phyloP scores from a whole-genome alignment of 768 basidiomycete genomes.

The Neoboletus magnificus region DNA sequence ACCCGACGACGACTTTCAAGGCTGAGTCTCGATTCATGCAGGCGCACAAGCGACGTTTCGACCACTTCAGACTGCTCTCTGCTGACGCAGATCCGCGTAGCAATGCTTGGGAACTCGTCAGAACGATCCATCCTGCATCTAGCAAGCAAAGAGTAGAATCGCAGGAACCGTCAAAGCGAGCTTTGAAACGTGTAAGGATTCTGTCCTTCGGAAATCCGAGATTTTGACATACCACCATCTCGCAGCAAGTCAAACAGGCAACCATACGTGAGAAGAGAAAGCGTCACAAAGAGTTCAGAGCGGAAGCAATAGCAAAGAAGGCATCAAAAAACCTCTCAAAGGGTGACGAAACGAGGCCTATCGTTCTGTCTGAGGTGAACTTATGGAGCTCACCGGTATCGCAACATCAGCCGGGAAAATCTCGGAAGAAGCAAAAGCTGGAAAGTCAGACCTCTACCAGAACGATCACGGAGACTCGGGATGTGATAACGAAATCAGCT shows the following conservation, averaged over 20 bases:
- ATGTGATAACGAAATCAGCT: background rate
- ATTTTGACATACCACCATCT: background rate
- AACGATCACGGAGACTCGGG: background rate
- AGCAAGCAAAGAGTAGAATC: conserved; percentile 1
- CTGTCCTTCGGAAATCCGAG: background rate
- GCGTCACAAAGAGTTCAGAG: conserved; percentile 44
- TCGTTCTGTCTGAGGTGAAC: background rate
- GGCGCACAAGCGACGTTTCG: conserved; percentile 64
- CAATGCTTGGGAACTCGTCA: conserved; percentile 47
- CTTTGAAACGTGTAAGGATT: conserved; percentile 55
- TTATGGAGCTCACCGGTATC: background rate
- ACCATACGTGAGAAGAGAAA: conserved; percentile 46
- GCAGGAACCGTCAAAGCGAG: conserved; percentile 51
- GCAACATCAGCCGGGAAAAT: background rate
- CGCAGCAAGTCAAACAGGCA: conserved; percentile 47
- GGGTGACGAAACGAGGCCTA: background rate
- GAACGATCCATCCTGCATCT: conserved; percentile 7
- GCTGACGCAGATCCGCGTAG: conserved; percentile 37
- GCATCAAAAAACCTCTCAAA: conserved; percentile 1
- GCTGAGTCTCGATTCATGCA: conserved; percentile 24
- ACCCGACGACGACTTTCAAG: background rate
- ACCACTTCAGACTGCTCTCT: conserved; percentile 46
- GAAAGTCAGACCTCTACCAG: background rate
- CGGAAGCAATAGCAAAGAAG: conserved; percentile 40
- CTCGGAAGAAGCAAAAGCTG: conserved; percentile 18